Evolutionary conservation across 108 stramenopile genomes (phyloP), one percentile per base, ranked within the genome.

Genomic region (Cyclotella cryptica): DNA sequence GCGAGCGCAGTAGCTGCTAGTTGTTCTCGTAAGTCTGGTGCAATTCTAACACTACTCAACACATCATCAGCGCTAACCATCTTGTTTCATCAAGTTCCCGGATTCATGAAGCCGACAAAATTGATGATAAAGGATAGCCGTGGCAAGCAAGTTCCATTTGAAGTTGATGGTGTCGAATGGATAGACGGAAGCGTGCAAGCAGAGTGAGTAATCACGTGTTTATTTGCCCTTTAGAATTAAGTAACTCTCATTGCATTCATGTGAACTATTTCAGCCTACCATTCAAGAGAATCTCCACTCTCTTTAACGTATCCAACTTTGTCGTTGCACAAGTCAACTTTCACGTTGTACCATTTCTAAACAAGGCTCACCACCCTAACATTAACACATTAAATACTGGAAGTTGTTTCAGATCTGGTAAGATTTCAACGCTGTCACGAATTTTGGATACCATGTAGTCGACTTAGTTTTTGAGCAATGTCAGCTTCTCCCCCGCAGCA

Each of bases 131-230:
- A 97, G 74, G 89, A 89, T 67, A 86, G 83, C 46, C 66, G 79
- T 39, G 97, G 97, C 49, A 84, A 89, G 35, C 75, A 93, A 24
- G 88, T 88, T 39, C 93, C 90, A 41, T 97, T 97, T 72, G 97
- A 97, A 69, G 94, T 97, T 44, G 97, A 97, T 72, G 97, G 97
- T 43, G 94, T 96, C 0, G 94, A 96, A 60, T 97, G 95, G 95
- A 97, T 97, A 55, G 96, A 97, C 72, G 96, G 96, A 24, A 90
- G 88, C 65, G 94, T 97, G 45, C 94, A 96, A 70, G 96, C 96
- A 46, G 96, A 97, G 84, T 68, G 21, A 68, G 67, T 68, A 17
- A 62, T 18, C 26, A 24, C 24, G 26, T 14, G 7, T 13, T 58
- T 58, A 26, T 3, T 24, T 58, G 9, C 47, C 15, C 47, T 49